Conservation (phyloP, 768 basidiomycete genomes). For the Lactarius deliciosus region DNA sequence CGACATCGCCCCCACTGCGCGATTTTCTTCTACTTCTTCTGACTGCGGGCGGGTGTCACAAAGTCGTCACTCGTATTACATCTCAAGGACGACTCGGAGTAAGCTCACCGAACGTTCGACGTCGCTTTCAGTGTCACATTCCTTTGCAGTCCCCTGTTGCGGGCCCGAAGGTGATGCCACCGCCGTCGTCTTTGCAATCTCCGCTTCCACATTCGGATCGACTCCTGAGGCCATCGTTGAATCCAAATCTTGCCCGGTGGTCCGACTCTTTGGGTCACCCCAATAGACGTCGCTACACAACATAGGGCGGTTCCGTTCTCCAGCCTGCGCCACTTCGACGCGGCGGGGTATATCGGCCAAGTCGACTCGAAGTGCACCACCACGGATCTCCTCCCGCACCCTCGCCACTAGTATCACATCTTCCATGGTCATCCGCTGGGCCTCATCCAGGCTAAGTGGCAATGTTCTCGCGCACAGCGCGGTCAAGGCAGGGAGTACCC, state of each 20-base stretch:
- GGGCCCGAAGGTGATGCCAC: background rate
- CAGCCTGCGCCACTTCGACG: too few species aligned
- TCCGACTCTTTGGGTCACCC: too few species aligned
- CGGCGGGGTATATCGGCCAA: slow-evolving; percentile 6
- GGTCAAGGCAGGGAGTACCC: slow-evolving; percentile 24
- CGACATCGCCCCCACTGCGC: background rate
- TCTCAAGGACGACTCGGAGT: background rate
- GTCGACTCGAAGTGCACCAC: background rate
- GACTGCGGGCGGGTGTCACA: too few species aligned
- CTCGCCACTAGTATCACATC: slow-evolving; percentile 24
- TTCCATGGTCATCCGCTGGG: slow-evolving; percentile 19
- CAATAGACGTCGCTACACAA: too few species aligned
- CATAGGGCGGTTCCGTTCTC: too few species aligned
- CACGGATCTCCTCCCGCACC: slow-evolving; percentile 26
- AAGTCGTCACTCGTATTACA: too few species aligned
- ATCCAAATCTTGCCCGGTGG: too few species aligned
- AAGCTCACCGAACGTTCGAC: background rate
- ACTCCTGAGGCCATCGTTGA: background rate
- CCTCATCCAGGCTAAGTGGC: slow-evolving; percentile 20
- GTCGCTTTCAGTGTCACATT: background rate
- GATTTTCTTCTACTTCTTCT: background rate
- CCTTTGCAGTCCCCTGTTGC: background rate
- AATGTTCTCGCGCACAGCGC: slow-evolving; percentile 18
- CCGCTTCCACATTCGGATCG: background rate
- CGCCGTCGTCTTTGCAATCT: background rate